Base-by-base conservation (phyloP, 805 yeast species). In the Ascoidea asiatica region DNA sequence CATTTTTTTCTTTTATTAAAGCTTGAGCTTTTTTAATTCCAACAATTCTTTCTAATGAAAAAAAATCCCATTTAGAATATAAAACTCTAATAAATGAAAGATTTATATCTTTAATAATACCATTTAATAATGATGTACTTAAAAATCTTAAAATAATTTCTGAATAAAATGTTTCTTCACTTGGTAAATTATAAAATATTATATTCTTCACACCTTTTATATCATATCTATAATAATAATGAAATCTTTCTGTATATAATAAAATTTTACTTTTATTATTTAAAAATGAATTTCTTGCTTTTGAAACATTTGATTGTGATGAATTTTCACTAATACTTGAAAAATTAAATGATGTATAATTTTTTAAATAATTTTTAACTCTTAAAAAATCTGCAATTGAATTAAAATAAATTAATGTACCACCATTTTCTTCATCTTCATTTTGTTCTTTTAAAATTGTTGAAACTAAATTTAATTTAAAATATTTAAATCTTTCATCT, bases 191-290 rank as follows among this genome's bases (percentile, higher is more conserved):
- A 60, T 87, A 92, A 65, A 92, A 77, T 5, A 90, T 59, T 17
- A 92, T 70, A 45, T 79, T 82, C 56, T 83, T 81, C 19, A 86
- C 95, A 21, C 97, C 97, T 47, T 72, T 75, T 43, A 92, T 68
- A 46, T 84, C 89, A 59, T 74, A 89, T 43, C 97, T 72, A 51
- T 95, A 76, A 66, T 79, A 92, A 57, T 86, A 92, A 61, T 92
- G 97, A 58, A 90, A 66, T 70, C 98, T 80, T 56, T 90, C 97
- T 0, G 97, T 85, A 62, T 90, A 90, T n/a, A 92, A 62, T 65
- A 92, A 59, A 21, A 90, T 70, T 54, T 83, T 80, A 23, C 67
- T 64, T 45, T 79, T 71, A 2, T 77, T 75, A 38, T 75, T 70
- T 29, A 72, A 75, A 57, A 92, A 92, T 37, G 71, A 63, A 5